Evolutionary conservation across 352 stramenopile species (phyloP).

Genomic region (Pythium utonaiense): DNA sequence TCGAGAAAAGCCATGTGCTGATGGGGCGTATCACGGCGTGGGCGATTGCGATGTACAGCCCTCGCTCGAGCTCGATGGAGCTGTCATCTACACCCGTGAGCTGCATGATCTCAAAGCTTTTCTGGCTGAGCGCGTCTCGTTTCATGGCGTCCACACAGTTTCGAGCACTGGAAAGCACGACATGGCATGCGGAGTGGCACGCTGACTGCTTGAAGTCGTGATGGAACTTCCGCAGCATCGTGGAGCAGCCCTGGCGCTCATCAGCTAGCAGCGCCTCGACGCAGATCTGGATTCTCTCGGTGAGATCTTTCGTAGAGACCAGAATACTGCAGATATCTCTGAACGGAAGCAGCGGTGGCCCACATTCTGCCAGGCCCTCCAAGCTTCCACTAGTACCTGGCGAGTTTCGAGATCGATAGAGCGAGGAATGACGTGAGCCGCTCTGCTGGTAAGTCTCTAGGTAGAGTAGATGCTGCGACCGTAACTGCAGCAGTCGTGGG

Average conservation of each 20-base stretch:
- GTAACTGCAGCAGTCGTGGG: slow-evolving; percentile 19
- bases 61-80: slow-evolving; percentile 20
- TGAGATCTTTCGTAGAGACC: slow-evolving; percentile 1
- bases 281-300: slow-evolving; percentile 18
- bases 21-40: slow-evolving; percentile 15
- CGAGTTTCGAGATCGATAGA: slow-evolving; percentile 19
- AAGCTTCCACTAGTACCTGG: not conserved
- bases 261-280: slow-evolving; percentile 23
- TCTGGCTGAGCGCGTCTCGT: slow-evolving; percentile 13
- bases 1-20: slow-evolving; percentile 23
- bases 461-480: slow-evolving; percentile 22
- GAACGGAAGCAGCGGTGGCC: slow-evolving; percentile 16
- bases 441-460: slow-evolving; percentile 16
- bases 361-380: not conserved
- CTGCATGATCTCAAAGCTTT: slow-evolving; percentile 24
- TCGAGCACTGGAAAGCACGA: slow-evolving; percentile 12
- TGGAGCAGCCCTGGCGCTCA: slow-evolving; percentile 11
- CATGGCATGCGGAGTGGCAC: slow-evolving; percentile 12
- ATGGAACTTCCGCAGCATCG: slow-evolving; percentile 14
- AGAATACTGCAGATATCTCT: slow-evolving; percentile 22
- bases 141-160: slow-evolving; percentile 15
- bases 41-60: slow-evolving; percentile 14
- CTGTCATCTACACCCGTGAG: slow-evolving; percentile 22
- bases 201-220: slow-evolving; percentile 23
- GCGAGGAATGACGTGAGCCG: slow-evolving; percentile 13